Percentiles rank a stretch among this genome's conserved stretches.
Conservation (phyloP, 768 basidiomycete genomes). For the Tephrocybe sp. region DNA sequence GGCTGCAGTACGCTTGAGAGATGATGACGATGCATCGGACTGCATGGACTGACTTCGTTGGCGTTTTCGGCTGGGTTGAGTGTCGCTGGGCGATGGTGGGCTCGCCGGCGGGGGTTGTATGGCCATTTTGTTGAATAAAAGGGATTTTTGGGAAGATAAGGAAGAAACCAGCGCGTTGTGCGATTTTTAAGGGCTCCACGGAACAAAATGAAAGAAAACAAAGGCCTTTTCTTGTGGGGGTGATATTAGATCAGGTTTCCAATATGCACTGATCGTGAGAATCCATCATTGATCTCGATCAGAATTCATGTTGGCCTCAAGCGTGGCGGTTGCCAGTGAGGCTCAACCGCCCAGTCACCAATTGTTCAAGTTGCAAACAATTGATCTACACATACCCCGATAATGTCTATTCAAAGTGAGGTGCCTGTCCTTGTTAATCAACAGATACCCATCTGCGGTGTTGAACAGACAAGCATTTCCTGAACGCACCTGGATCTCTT, state of each 20-base stretch:
- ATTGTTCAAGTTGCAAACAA: too few species aligned
- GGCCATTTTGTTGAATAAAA: slow-evolving; percentile 34
- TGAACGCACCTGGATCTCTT: slow-evolving; percentile 67
- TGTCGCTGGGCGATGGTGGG: slow-evolving; percentile 41
- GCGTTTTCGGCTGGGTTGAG: slow-evolving; percentile 56
- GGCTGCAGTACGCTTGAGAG: slow-evolving; percentile 76
- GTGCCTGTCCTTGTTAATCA: neutral
- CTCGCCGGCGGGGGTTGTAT: slow-evolving; percentile 44
- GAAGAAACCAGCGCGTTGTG: slow-evolving; percentile 12
- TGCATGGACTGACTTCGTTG: slow-evolving; percentile 76
- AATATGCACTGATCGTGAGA: neutral
- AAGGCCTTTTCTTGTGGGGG: slow-evolving; percentile 3
- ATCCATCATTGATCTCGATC: neutral
- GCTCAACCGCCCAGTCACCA: too few species aligned
- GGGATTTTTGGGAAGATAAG: slow-evolving; percentile 1
- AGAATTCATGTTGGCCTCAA: too few species aligned
- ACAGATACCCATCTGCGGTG: neutral
- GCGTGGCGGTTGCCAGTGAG: too few species aligned
- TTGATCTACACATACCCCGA: too few species aligned
- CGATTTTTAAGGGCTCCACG: slow-evolving; percentile 6
- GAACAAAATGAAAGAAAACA: slow-evolving; percentile 15
- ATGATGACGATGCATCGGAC: slow-evolving; percentile 67
- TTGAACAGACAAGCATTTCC: slow-evolving; percentile 66
- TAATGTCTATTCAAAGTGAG: slow-evolving; percentile 41
- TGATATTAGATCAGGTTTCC: neutral